Evolutionary conservation across 2,329 filamentous ascomycete genomes (phyloP).

Genomic region (Calonectria multiphialidica): DNA sequence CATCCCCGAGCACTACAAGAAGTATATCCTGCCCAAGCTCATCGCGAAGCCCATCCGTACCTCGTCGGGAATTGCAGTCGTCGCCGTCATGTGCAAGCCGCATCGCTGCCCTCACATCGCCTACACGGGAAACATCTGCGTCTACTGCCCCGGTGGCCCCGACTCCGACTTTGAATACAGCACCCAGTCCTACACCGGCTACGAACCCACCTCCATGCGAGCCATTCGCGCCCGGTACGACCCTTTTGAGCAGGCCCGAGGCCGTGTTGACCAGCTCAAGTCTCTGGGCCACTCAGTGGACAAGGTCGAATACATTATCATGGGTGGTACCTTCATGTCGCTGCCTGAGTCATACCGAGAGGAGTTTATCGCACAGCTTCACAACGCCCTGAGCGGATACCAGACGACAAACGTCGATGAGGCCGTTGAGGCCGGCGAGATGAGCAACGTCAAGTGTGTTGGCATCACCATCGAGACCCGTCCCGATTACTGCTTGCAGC

Average conservation of each 20-base stretch:
- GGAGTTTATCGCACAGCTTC: constrained; percentile 93
- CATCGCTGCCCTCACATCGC: constrained; percentile 98
- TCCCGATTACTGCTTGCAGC: constrained; percentile 95
- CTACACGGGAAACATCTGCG: constrained; percentile 98
- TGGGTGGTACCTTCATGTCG: constrained; percentile 99
- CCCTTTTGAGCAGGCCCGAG: constrained; percentile 96
- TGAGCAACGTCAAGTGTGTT: constrained; percentile 98
- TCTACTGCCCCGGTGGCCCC: constrained; percentile 97
- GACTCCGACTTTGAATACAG: constrained; percentile 99
- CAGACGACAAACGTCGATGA: constrained; percentile 95
- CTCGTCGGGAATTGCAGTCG: constrained; percentile 96
- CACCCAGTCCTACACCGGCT: constrained; percentile 98
- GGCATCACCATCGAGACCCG: constrained; percentile 98
- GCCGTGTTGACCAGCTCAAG: constrained; percentile 96
- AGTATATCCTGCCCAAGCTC: constrained; percentile 95
- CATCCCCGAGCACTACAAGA: constrained; percentile 99
- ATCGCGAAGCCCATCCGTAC: constrained; percentile 97
- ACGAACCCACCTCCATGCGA: constrained; percentile 98
- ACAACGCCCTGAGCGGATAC: constrained; percentile 97
- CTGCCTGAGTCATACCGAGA: constrained; percentile 89
- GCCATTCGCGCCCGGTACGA: constrained; percentile 97
- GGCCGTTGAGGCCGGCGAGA: constrained; percentile 92
- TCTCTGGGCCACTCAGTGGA: constrained; percentile 96
- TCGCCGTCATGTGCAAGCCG: constrained; percentile 99
- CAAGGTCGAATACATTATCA: constrained; percentile 99